These are phyloP conservation scores for Hebeloma cylindrosporum DNA, from an alignment of 768 basidiomycete species.

Conservation along the genomic window DNA sequence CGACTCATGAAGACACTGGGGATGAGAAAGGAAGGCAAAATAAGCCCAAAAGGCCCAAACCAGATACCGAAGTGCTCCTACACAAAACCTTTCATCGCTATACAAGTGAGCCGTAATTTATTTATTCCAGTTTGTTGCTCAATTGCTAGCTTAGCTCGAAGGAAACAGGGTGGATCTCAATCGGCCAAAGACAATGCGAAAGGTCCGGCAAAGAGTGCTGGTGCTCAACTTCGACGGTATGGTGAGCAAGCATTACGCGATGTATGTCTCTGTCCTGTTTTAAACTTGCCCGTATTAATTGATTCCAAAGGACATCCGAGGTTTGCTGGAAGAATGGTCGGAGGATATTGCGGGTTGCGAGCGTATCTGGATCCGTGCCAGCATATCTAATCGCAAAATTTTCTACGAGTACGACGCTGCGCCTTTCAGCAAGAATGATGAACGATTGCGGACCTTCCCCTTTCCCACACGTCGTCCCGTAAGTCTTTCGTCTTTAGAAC, in stretches of 20 bases:
- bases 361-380: slow-evolving; percentile 89
- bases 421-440: slow-evolving; percentile 75
- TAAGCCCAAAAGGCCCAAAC: slow-evolving; percentile 64
- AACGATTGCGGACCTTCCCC: slow-evolving; percentile 84
- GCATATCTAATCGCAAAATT: slow-evolving; percentile 80
- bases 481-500: slow-evolving; percentile 28
- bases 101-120: slow-evolving; percentile 67
- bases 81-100: slow-evolving; percentile 99
- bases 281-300: slow-evolving; percentile 2
- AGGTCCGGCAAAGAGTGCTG: slow-evolving; percentile 90
- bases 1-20: slow-evolving; percentile 43
- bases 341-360: slow-evolving; percentile 88
- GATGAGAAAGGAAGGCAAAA: slow-evolving; percentile 45
- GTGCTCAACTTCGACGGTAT: slow-evolving; percentile 90
- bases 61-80: slow-evolving; percentile 77
- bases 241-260: slow-evolving; percentile 93
- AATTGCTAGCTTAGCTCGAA: slow-evolving; percentile 64
- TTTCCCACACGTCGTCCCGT: slow-evolving; percentile 96
- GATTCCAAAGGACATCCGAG: slow-evolving; percentile 77
- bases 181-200: slow-evolving; percentile 90
- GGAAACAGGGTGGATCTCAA: slow-evolving; percentile 97
- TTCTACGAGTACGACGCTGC: slow-evolving; percentile 90
- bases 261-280: slow-evolving; percentile 40
- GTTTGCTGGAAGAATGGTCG: slow-evolving; percentile 78
- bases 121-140: slow-evolving; percentile 4